phyloP scores from a whole-genome alignment of 2,329 filamentous ascomycete genomes.

The Blastomyces gilchristii region DNA sequence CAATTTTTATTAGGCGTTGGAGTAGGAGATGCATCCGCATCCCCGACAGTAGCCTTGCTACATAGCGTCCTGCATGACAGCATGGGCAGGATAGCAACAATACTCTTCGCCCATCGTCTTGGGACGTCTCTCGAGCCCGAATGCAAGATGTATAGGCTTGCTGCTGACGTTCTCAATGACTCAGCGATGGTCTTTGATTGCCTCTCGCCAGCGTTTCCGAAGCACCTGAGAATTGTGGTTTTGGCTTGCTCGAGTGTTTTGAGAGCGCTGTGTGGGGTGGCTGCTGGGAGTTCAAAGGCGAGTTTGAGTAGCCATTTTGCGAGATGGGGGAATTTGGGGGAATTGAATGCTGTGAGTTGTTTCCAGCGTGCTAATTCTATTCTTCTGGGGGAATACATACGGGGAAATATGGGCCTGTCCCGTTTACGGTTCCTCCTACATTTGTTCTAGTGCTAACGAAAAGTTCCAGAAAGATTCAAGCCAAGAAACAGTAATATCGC shows the following conservation, averaged over 20 bases:
- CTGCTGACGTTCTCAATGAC: slow-evolving; percentile 84
- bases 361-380: neutral
- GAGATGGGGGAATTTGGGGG: slow-evolving; percentile 72
- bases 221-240: slow-evolving; percentile 45
- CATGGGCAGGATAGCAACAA: slow-evolving; percentile 71
- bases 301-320: slow-evolving; percentile 89
- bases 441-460: slow-evolving; percentile 9
- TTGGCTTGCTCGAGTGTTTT: slow-evolving; percentile 53
- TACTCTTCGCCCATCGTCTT: slow-evolving; percentile 72
- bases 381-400: neutral
- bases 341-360: slow-evolving; percentile 66
- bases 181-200: slow-evolving; percentile 77
- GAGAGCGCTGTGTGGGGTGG: slow-evolving; percentile 71
- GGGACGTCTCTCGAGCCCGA: slow-evolving; percentile 79
- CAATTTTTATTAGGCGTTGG: slow-evolving; percentile 50
- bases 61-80: slow-evolving; percentile 75
- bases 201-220: slow-evolving; percentile 62
- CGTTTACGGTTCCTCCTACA: slow-evolving; percentile 4
- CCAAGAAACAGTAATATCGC: slow-evolving; percentile 85
- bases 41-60: slow-evolving; percentile 69
- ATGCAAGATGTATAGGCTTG: slow-evolving; percentile 78
- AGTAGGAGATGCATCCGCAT: slow-evolving; percentile 68
- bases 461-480: slow-evolving; percentile 64
- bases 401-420: neutral
- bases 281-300: slow-evolving; percentile 81